Evolutionary conservation across 2,329 filamentous ascomycete genomes (phyloP).

Genomic region (Plenodomus lindquistii): DNA sequence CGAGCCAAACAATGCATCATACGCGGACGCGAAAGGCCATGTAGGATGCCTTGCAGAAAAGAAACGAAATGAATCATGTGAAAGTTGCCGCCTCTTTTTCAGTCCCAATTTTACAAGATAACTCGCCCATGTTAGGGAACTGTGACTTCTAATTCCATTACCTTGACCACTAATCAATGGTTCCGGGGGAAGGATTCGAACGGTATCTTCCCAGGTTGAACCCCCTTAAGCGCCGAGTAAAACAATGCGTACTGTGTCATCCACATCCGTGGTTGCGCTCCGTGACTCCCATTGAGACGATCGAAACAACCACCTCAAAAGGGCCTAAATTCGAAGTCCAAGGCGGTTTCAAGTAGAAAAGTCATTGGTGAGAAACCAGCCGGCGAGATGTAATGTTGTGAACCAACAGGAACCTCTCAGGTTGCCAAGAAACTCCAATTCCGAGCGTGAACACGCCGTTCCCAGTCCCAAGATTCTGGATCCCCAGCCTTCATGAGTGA

Average conservation of each 20-base stretch:
- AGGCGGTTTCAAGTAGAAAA: background rate
- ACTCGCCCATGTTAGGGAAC: slow-evolving; percentile 15
- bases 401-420: background rate
- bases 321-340: background rate
- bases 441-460: background rate
- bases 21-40: background rate
- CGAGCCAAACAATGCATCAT: background rate
- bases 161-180: slow-evolving; percentile 14
- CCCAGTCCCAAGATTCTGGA: slow-evolving; percentile 48
- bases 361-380: background rate
- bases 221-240: background rate
- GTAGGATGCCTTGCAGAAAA: background rate
- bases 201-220: background rate
- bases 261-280: background rate
- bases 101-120: slow-evolving; percentile 8
- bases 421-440: background rate
- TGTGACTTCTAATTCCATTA: slow-evolving; percentile 6
- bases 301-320: slow-evolving; percentile 2
- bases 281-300: background rate
- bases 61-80: slow-evolving; percentile 11
- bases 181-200: slow-evolving; percentile 7
- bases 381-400: background rate
- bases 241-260: background rate
- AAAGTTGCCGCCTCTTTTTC: slow-evolving; percentile 11
- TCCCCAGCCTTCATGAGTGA: slow-evolving; percentile 61